Evolutionary conservation across 2,329 filamentous ascomycete genomes (phyloP).

Genomic region (Microdochium trichocladiopsis): DNA sequence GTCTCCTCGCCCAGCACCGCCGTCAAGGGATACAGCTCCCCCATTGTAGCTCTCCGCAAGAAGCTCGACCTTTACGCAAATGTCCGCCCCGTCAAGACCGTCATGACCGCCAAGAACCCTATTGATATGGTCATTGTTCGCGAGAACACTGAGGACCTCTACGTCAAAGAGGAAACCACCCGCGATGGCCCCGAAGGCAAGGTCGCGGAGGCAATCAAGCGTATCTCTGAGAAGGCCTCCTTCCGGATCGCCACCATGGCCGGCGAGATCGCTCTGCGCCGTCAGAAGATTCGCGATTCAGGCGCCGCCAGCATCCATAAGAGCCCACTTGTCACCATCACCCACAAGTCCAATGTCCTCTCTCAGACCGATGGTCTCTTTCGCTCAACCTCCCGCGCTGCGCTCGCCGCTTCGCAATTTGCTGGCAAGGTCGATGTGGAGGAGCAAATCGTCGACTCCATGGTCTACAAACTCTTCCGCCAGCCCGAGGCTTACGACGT

Average conservation of each 20-base stretch:
- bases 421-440: slow-evolving; percentile 58
- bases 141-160: slow-evolving; percentile 97
- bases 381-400: slow-evolving; percentile 68
- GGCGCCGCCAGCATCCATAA: slow-evolving; percentile 54
- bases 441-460: slow-evolving; percentile 98
- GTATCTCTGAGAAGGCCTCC: slow-evolving; percentile 81
- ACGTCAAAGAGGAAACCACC: slow-evolving; percentile 94
- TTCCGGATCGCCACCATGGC: slow-evolving; percentile 87
- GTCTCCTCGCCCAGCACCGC: slow-evolving; percentile 86
- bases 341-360: slow-evolving; percentile 96
- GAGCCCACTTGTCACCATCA: slow-evolving; percentile 80
- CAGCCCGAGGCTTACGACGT: slow-evolving; percentile 94
- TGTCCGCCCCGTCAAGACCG: slow-evolving; percentile 88
- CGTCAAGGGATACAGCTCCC: slow-evolving; percentile 92
- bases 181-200: slow-evolving; percentile 67
- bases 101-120: slow-evolving; percentile 55
- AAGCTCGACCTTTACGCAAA: slow-evolving; percentile 94
- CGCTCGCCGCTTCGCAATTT: slow-evolving; percentile 62
- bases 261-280: slow-evolving; percentile 83
- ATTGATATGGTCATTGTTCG: slow-evolving; percentile 98
- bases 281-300: slow-evolving; percentile 69
- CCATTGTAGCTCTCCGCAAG: slow-evolving; percentile 95
- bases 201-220: slow-evolving; percentile 96
- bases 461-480: slow-evolving; percentile 99
- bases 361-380: slow-evolving; percentile 96